phyloP scores from a whole-genome alignment of 106 monocot species.

The Dendrobium catenatum region DNA sequence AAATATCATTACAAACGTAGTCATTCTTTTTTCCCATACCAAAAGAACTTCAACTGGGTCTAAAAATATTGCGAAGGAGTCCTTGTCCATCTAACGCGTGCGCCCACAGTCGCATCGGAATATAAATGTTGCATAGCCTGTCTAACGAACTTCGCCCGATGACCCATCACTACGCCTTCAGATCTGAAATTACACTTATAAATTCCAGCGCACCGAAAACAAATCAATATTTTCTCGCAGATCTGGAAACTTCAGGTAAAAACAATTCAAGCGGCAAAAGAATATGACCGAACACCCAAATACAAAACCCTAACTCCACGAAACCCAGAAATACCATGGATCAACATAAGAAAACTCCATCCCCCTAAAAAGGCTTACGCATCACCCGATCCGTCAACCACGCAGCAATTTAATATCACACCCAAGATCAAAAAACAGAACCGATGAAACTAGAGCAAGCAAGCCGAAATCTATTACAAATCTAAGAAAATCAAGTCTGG shows the following conservation, averaged over 20 bases:
- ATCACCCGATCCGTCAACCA: neutral
- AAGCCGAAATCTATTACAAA: slow-evolving; percentile 4
- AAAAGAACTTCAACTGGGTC: neutral
- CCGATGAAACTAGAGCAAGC: neutral
- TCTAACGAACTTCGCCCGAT: neutral
- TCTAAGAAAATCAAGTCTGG: neutral
- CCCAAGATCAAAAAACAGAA: neutral
- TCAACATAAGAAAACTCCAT: neutral
- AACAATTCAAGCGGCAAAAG: neutral
- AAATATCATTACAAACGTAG: neutral
- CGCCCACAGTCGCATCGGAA: neutral
- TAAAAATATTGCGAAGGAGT: neutral
- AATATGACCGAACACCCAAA: neutral
- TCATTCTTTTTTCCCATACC: neutral
- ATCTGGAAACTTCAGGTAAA: neutral
- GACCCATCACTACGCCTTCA: neutral
- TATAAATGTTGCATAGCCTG: neutral
- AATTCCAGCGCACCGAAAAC: neutral
- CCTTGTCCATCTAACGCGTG: neutral
- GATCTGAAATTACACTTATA: neutral
- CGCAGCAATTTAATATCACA: neutral
- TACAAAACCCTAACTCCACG: neutral
- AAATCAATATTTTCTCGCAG: neutral
- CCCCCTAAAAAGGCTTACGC: neutral
- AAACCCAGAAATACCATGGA: neutral